Base-by-base conservation (phyloP, 148 eudicot genomes). In the Persicaria tinctoria region DNA sequence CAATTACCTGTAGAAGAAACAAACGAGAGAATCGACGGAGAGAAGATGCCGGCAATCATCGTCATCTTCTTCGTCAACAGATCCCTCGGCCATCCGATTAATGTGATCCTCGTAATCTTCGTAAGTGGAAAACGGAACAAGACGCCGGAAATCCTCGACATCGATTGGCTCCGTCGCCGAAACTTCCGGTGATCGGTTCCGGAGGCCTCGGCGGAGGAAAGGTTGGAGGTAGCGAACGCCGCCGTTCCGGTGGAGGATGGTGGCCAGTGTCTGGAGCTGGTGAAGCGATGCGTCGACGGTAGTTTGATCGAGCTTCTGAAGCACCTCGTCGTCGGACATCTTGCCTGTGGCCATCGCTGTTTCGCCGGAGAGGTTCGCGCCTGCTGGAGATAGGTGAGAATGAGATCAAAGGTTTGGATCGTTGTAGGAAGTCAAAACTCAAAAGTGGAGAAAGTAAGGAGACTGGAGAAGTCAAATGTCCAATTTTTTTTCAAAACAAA, bases 1-100 rank as follows among this genome's bases (percentile, higher is more conserved):
- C 41, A 32, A 32, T 32, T 27, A 80, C 86, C 86, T 83, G 78
- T 78, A 75, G 74, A 85, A 83, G 82, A 83, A 85, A 73, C 85
- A 85, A 54, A 81, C 16, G 14, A 83, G 80, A 20, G 80, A 82
- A 54, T 83, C 85, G 75, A 77, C 72, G 53, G 80, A 83, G n/a
- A 83, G 80, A 49, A 46, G 60, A 59, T 14, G 81, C 56, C 50
- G 76, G 60, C 55, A 80, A 51, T 46, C 54, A 10, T 20, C 78
- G 62, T 72, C 77, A 7, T 48, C 72, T 8, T 47, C 82, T 49
- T 57, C 13, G 1, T 9, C 18, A 57, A 5, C 5, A 6, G 62
- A 60, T 13, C 82, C 82, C 4, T 82, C 83, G 59, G 85, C 83
- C 51, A 80, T 51, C 70, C 63, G 74, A 59, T 44, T 8, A 63